These are phyloP conservation scores for Mikania micrantha DNA, from an alignment of 129 eudicot species.

Conservation along the genomic window DNA sequence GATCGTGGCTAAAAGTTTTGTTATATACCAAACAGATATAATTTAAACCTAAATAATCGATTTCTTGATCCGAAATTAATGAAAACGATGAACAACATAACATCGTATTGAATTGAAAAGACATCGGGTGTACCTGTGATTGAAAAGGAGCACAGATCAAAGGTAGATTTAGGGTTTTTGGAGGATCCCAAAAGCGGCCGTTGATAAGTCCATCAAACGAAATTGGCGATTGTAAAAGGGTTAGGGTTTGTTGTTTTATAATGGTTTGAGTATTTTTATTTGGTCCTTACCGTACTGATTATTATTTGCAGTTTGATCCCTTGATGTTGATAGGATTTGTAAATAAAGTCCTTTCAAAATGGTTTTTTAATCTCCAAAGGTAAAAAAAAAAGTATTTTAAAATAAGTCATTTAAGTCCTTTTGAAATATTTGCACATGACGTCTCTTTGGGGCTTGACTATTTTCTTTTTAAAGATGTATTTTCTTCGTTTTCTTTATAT, in stretches of 20 bases:
- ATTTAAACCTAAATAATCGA: too few species aligned
- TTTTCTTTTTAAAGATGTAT: too few species aligned
- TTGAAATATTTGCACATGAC: too few species aligned
- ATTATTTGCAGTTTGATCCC: neutral
- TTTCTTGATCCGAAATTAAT: too few species aligned
- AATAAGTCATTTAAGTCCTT: too few species aligned
- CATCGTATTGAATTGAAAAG: neutral
- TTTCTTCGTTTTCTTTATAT: too few species aligned
- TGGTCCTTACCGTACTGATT: neutral
- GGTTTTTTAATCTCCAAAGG: too few species aligned
- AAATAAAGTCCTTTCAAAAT: neutral
- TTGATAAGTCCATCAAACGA: neutral
- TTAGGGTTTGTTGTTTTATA: slow-evolving; percentile 22
- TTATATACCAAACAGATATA: too few species aligned
- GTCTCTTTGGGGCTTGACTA: too few species aligned
- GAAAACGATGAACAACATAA: neutral
- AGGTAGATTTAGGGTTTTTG: neutral
- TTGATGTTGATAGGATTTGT: neutral
- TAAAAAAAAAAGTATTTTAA: neutral
- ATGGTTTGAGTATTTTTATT: neutral
- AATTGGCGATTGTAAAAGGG: slow-evolving; percentile 12
- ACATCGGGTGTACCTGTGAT: slow-evolving; percentile 2
- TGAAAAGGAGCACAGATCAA: neutral
- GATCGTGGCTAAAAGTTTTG: too few species aligned
- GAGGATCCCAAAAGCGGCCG: neutral